A percentile compares a stretch with the other conserved stretches of the same genome.
These are phyloP conservation scores for Hysterangium stoloniferum DNA, from an alignment of 768 basidiomycete species.

Conservation along the genomic window DNA sequence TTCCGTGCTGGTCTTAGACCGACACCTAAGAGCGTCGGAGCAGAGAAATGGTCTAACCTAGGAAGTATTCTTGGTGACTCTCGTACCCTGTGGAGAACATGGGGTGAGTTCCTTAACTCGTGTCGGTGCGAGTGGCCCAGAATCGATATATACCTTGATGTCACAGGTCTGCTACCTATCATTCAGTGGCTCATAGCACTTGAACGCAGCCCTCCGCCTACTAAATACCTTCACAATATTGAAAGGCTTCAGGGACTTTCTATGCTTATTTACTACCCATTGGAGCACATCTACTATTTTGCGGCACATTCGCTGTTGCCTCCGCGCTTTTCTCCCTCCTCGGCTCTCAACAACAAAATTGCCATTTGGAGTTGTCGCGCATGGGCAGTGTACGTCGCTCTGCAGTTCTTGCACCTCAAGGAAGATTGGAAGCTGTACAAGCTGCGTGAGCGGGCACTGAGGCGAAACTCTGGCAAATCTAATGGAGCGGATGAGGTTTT, in stretches of 20 bases:
- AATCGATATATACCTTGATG: not conserved
- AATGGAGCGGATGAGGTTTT: conserved; percentile 39
- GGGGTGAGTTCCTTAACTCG: conserved; percentile 50
- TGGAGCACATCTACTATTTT: conserved; percentile 71
- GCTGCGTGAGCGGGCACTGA: conserved; percentile 43
- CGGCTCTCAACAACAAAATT: conserved; percentile 29
- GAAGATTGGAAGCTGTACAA: conserved; percentile 59
- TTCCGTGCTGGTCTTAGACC: conserved; percentile 52
- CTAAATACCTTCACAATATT: conserved; percentile 61
- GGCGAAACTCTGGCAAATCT: conserved; percentile 34
- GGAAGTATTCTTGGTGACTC: conserved; percentile 55
- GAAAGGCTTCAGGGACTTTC: conserved; percentile 71
- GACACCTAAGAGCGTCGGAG: conserved; percentile 44
- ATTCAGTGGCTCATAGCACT: conserved; percentile 73
- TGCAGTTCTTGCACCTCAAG: conserved; percentile 66
- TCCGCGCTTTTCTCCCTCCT: conserved; percentile 39
- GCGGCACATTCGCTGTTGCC: conserved; percentile 50
- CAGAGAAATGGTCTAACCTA: conserved; percentile 47
- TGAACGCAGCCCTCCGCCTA: conserved; percentile 65
- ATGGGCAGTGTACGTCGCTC: conserved; percentile 72
- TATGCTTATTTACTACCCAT: conserved; percentile 74
- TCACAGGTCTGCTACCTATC: conserved; percentile 64
- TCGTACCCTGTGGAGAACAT: conserved; percentile 67
- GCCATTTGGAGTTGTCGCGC: conserved; percentile 70
- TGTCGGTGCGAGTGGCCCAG: no score